These are phyloP conservation scores for Zygosaccharomyces gambellarensis DNA, from an alignment of 805 yeast species.

Conservation along the genomic window DNA sequence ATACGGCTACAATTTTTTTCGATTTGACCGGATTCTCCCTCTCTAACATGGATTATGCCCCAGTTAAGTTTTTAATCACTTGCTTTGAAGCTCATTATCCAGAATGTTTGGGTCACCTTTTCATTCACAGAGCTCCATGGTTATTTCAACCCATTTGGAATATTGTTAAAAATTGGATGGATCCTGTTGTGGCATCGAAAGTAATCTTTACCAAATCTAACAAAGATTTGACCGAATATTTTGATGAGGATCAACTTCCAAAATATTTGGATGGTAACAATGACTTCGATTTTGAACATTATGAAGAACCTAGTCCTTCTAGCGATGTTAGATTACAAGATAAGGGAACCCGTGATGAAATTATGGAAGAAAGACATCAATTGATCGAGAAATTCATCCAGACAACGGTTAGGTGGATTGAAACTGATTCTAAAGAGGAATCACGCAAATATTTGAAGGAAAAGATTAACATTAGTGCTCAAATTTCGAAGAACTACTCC, in stretches of 20 bases:
- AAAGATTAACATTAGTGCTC: conserved; percentile 48
- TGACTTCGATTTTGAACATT: conserved; percentile 53
- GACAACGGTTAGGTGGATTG: conserved; percentile 76
- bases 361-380: conserved; percentile 50
- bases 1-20: conserved; percentile 77
- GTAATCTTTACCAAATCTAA: conserved; percentile 72
- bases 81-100: conserved; percentile 97
- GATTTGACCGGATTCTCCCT: conserved; percentile 83
- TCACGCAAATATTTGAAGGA: conserved; percentile 48
- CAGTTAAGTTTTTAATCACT: conserved; percentile 83
- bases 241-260: conserved; percentile 60
- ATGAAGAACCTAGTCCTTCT: conserved; percentile 54
- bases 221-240: conserved; percentile 61
- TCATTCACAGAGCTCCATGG: conserved; percentile 96
- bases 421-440: conserved; percentile 48
- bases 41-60: conserved; percentile 87
- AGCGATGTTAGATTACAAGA: conserved; percentile 48
- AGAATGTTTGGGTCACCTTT: conserved; percentile 77
- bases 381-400: conserved; percentile 52
- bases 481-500: conserved; percentile 59
- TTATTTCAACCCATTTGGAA: conserved; percentile 93
- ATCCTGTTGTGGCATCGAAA: conserved; percentile 92
- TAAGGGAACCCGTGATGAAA: conserved; percentile 41
- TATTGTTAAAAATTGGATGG: conserved; percentile 87
- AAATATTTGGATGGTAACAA: conserved; percentile 65